Percentiles rank a stretch among this genome's conserved stretches.
These are phyloP conservation scores for Thalassia testudinum DNA, from an alignment of 116 monocot genomes.

Conservation along the genomic window DNA sequence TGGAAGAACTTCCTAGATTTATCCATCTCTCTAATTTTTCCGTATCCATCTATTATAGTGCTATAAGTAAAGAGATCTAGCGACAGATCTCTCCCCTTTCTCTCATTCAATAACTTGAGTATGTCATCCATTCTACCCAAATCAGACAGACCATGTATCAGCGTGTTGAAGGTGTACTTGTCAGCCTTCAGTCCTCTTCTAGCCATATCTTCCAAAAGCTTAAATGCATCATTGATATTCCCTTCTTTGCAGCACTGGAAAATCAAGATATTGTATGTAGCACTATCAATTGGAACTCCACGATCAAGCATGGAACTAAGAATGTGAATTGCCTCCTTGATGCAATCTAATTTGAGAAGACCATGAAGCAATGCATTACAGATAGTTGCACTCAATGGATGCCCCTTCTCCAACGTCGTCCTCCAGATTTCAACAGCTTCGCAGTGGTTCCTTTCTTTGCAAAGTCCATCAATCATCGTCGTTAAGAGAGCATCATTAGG, in stretches of 20 bases:
- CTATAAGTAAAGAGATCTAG: conserved; percentile 54
- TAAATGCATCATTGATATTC: conserved; percentile 42
- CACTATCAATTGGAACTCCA: conserved; percentile 34
- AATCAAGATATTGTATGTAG: conserved; percentile 68
- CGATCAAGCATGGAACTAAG: conserved; percentile 34
- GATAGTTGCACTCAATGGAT: conserved; percentile 27
- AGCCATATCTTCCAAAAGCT: conserved; percentile 46
- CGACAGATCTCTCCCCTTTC: conserved; percentile 25
- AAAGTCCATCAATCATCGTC: conserved; percentile 27
- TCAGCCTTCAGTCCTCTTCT: conserved; percentile 65
- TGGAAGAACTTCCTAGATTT: conserved; percentile 40
- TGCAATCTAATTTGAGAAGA: conserved; percentile 36
- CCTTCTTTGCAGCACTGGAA: conserved; percentile 51
- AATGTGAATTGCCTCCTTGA: conserved; percentile 35
- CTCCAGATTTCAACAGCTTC: conserved; percentile 51
- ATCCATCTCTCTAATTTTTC: conserved; percentile 45
- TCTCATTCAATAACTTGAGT: conserved; percentile 32
- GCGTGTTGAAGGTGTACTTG: conserved; percentile 50
- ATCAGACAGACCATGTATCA: conserved; percentile 48
- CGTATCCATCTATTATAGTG: conserved; percentile 64
- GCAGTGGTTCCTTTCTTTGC: conserved; percentile 32
- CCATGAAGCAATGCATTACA: conserved; percentile 72
- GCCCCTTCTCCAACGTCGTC: conserved; percentile 39
- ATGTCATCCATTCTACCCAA: conserved; percentile 46
- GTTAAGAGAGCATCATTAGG: conserved; percentile 56